phyloP scores from a whole-genome alignment of 805 yeast genomes.

The Wickerhamomyces rabaulensis region DNA sequence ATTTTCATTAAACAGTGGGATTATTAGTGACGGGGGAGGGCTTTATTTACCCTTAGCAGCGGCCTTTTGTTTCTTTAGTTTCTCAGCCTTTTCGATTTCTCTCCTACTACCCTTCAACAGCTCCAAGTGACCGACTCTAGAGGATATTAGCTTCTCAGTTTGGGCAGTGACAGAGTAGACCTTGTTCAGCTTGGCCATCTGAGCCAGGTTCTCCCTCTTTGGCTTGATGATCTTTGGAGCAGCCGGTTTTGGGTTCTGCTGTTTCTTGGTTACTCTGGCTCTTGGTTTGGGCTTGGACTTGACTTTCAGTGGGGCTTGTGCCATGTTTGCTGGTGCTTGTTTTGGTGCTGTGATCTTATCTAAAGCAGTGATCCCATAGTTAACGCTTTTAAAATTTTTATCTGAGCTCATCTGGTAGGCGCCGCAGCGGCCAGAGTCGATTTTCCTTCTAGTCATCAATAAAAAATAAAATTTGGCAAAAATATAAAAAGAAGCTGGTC shows the following conservation, averaged over 20 bases:
- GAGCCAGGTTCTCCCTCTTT: constrained; percentile 48
- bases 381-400: neutral
- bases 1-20: neutral
- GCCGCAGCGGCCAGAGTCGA: neutral
- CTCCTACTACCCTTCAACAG: constrained; percentile 86
- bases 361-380: neutral
- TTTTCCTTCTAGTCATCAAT: neutral
- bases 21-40: neutral
- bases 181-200: constrained; percentile 52
- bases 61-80: constrained; percentile 31
- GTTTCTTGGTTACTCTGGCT: constrained; percentile 51
- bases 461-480: neutral
- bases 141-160: constrained; percentile 82
- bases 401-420: neutral
- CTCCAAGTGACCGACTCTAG: constrained; percentile 93
- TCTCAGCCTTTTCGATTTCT: constrained; percentile 61
- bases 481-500: neutral
- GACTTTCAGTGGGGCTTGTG: constrained; percentile 67
- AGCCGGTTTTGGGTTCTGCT: constrained; percentile 57
- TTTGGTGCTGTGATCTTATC: neutral
- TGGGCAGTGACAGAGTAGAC: constrained; percentile 42
- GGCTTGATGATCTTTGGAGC: constrained; percentile 74
- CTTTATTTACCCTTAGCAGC: constrained; percentile 15
- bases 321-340: constrained; percentile 40
- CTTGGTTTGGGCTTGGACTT: constrained; percentile 32